Conservation (phyloP, 257 asterid genomes). For the Ballota nigra region DNA sequence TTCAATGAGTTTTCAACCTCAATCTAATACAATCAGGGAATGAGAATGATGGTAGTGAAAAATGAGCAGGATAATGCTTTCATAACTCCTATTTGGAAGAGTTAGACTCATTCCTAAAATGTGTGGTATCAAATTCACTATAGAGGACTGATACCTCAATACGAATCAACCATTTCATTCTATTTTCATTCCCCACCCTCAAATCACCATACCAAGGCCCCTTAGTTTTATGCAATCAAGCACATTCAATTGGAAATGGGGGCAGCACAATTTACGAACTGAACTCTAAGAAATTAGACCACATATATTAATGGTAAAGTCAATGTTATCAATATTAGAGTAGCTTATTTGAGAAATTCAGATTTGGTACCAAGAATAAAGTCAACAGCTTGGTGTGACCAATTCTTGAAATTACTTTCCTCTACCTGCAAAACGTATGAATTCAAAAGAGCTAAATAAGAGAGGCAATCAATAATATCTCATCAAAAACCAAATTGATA, state of each 20-base stretch:
- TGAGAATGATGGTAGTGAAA: not conserved
- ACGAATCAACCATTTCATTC: not conserved
- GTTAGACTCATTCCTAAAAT: not conserved
- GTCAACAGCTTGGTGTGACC: constrained; percentile 93
- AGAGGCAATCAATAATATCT: constrained; percentile 1
- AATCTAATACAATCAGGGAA: too few relatives aligned
- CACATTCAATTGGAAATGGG: not conserved
- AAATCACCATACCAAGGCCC: not conserved
- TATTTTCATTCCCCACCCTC: not conserved
- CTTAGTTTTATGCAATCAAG: not conserved
- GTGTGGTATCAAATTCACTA: not conserved
- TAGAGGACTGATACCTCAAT: not conserved
- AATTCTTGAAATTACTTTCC: constrained; percentile 56
- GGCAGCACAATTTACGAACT: not conserved
- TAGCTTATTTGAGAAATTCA: constrained; percentile 1
- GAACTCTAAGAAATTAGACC: constrained; percentile 6
- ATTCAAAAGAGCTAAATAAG: constrained; percentile 10
- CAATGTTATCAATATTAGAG: constrained; percentile 1
- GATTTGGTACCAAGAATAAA: constrained; percentile 70
- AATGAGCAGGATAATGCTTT: not conserved
- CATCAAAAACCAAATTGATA: constrained; percentile 9
- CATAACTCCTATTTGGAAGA: not conserved
- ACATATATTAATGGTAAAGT: constrained; percentile 1
- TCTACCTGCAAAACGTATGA: constrained; percentile 47
- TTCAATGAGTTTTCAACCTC: not conserved